Conservation (phyloP, 805 yeast species). For the Candida ulmi region DNA sequence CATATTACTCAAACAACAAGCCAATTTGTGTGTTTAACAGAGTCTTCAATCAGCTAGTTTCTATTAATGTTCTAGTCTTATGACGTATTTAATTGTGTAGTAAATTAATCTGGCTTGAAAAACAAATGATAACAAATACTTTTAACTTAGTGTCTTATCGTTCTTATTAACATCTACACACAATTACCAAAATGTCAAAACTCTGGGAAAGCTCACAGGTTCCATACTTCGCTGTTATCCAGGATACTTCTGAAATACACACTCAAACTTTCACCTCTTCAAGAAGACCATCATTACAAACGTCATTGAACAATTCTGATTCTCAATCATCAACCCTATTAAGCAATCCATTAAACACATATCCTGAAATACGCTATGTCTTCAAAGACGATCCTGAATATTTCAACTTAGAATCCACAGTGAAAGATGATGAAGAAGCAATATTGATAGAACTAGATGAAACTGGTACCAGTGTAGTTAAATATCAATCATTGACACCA, state of each 20-base stretch:
- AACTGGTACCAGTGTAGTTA: conserved; percentile 10
- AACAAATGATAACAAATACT: too few species aligned
- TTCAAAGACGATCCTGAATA: conserved; percentile 22
- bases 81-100: too few species aligned
- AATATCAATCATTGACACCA: conserved; percentile 11
- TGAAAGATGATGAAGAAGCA: conserved; percentile 15
- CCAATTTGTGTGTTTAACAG: too few species aligned
- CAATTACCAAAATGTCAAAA: conserved; percentile 1
- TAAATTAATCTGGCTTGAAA: too few species aligned
- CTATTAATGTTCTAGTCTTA: too few species aligned
- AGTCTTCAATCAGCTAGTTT: too few species aligned
- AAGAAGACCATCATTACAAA: not conserved
- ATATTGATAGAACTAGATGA: conserved; percentile 19
- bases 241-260: conserved; percentile 6
- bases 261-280: not conserved
- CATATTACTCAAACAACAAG: too few species aligned
- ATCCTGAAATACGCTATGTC: conserved; percentile 23
- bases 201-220: conserved; percentile 19
- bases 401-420: conserved; percentile 6
- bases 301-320: conserved; percentile 1
- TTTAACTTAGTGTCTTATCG: too few species aligned
- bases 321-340: not conserved
- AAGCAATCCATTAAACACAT: conserved; percentile 4
- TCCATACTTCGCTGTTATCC: conserved; percentile 21
- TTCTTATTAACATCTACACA: too few species aligned